Base-by-base conservation (phyloP, 805 yeast genomes). In the Candida oleophila region DNA sequence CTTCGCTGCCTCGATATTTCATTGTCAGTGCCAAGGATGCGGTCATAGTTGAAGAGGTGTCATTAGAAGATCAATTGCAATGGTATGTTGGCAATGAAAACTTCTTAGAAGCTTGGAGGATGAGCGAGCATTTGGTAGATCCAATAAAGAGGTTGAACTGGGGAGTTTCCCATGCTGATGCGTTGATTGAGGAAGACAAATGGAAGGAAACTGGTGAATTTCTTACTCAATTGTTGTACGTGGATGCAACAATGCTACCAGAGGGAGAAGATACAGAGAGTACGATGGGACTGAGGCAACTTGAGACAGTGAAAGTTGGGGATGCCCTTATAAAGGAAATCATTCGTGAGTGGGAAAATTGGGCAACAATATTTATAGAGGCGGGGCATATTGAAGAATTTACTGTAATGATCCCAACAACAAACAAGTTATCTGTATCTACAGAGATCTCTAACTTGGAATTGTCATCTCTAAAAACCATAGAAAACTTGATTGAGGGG, bases 11-110 rank as follows among this genome's bases (percentile, higher is more conserved):
- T 5, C 71, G 73, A 45, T 89, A 85, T 69, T 87, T 76, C 55
- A 71, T 94, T 16, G 72, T 92, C 3, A 82, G 92, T 58, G 89
- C 97, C 0, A 78, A 80, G 41, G 98, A 90, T 65, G 92, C 85
- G 1, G 85, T 92, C 1, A 69, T 82, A 14, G 89, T 90, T 0
- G 78, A 83, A 54, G 89, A 85, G 50, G 73, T 87, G n/a, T 82
- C 81, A 44, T 64, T 85, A 20, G 63, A 69, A 22, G 98, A 91
- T 60, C 80, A 85, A 48, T 76, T 84, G 39, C 69, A 80, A 3
- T 92, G 97, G 97, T 85, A 74, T 48, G 48, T 81, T 3, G 80
- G 80, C 1, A 77, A 70, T 34, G 74, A 74, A 1, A 64, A 70
- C 44, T 87, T 65, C 55, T 65, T 72, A 15, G 82, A 82, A 38